Conservation (phyloP, 257 asterid species). For the Solanum medicagineum region DNA sequence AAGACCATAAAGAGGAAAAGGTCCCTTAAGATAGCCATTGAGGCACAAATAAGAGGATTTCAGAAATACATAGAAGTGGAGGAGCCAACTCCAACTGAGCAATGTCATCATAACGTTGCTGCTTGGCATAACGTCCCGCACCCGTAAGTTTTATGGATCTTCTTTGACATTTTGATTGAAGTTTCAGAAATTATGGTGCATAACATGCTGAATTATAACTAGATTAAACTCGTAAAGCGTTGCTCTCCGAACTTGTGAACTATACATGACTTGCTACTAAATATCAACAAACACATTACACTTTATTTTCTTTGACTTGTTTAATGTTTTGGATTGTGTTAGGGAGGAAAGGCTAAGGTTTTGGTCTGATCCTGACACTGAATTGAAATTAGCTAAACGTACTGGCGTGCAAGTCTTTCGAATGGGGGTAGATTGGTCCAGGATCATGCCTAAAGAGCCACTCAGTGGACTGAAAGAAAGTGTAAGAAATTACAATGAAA, state of each 20-base stretch:
- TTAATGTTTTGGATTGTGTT: slow-evolving; percentile 8
- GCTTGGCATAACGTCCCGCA: slow-evolving; percentile 97
- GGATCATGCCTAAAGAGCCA: slow-evolving; percentile 92
- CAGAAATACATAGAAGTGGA: slow-evolving; percentile 58
- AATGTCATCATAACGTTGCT: slow-evolving; percentile 72
- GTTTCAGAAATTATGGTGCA: neutral
- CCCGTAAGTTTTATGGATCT: slow-evolving; percentile 49
- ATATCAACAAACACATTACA: neutral
- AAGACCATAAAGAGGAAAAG: slow-evolving; percentile 54
- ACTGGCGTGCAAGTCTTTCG: slow-evolving; percentile 86
- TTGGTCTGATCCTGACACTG: slow-evolving; percentile 98
- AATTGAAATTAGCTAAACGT: slow-evolving; percentile 76
- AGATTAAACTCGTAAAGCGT: neutral
- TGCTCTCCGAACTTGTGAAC: neutral
- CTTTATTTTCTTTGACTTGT: neutral
- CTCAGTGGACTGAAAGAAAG: slow-evolving; percentile 34
- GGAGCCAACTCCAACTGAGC: slow-evolving; percentile 44
- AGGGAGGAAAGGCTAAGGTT: slow-evolving; percentile 94
- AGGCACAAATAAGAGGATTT: slow-evolving; percentile 81
- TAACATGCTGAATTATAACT: neutral
- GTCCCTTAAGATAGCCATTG: slow-evolving; percentile 65
- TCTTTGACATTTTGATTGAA: neutral
- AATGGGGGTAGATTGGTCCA: slow-evolving; percentile 97
- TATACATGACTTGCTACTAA: neutral
- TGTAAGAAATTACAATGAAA: slow-evolving; percentile 31